Conservation (phyloP, 73 alveolate genomes). For the Tetrahymena thermophila region DNA sequence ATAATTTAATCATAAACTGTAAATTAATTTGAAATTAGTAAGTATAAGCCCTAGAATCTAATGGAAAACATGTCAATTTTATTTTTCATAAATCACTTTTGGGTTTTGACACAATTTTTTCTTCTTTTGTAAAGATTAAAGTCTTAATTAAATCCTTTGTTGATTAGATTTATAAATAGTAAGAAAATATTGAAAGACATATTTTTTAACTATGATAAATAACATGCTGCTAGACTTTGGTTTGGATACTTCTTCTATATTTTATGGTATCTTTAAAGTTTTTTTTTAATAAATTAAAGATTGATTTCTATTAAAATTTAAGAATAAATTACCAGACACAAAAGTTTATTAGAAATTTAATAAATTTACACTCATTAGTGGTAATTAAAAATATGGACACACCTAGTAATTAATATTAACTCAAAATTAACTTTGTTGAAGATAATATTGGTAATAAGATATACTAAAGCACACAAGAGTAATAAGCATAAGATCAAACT, state of each 20-base stretch:
- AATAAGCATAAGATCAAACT: neutral
- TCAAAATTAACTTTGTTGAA: neutral
- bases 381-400: neutral
- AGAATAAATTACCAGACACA: neutral
- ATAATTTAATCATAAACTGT: too few species aligned
- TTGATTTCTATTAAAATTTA: neutral
- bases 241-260: neutral
- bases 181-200: neutral
- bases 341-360: neutral
- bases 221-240: neutral
- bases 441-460: neutral
- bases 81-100: too few species aligned
- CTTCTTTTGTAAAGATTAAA: too few species aligned
- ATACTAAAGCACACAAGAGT: neutral
- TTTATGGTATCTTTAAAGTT: neutral
- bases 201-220: neutral
- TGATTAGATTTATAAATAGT: too few species aligned
- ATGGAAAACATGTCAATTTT: too few species aligned
- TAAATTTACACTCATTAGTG: too few species aligned
- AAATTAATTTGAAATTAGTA: too few species aligned
- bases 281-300: neutral
- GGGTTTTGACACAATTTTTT: too few species aligned
- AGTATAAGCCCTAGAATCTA: too few species aligned
- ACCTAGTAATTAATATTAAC: neutral
- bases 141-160: neutral